Base-by-base conservation (phyloP, 78 protist genomes). In the Parvularia atlantis region DNA sequence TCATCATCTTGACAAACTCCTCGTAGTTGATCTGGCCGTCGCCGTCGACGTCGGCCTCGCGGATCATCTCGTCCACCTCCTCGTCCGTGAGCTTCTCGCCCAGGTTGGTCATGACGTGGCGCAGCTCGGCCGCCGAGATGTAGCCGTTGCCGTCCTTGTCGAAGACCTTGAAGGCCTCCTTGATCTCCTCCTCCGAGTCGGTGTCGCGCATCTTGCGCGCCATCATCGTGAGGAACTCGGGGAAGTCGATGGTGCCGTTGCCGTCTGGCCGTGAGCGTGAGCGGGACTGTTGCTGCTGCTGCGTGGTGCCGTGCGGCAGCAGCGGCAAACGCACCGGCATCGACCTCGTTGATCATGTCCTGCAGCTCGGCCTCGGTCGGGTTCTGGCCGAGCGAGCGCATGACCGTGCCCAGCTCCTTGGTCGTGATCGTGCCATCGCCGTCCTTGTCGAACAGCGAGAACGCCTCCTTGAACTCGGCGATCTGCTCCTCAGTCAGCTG, bases 131-230 rank as follows among this genome's bases (percentile, higher is more conserved):
- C 16, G 98, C 97, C 6, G 89, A 71, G 86, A 97, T 93, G 87
- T 66, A 84, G n/a, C 99, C 99, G 70, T 92, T 86, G 66, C 91
- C 92, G 84, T 96, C 97, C 91, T 93, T 96, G 85, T 96, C 99
- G 69, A 96, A 94, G 31, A 96, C 98, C 69, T 85, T 81, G 95
- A 98, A 98, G 52, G 99, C 99, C 86, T 96, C 99, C 46, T 80
- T 78, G 64, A 97, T 86, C 84, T 94, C 98, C 77, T 94, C 98
- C 83, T 94, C 99, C 20, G 96, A 78, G 71, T 95, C 99, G 19
- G 84, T 84, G 72, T 97, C 98, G 82, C 84, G 89, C 97, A 96
- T 89, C 84, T 96, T 94, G 62, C 94, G 71, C 44, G 95, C 90
- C 96, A 92, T 92, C 88, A 87, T 65, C 31, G 35, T 5, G 61